phyloP scores from a whole-genome alignment of 495 filamentous ascomycete species.

The Clohesyomyces aquaticus region DNA sequence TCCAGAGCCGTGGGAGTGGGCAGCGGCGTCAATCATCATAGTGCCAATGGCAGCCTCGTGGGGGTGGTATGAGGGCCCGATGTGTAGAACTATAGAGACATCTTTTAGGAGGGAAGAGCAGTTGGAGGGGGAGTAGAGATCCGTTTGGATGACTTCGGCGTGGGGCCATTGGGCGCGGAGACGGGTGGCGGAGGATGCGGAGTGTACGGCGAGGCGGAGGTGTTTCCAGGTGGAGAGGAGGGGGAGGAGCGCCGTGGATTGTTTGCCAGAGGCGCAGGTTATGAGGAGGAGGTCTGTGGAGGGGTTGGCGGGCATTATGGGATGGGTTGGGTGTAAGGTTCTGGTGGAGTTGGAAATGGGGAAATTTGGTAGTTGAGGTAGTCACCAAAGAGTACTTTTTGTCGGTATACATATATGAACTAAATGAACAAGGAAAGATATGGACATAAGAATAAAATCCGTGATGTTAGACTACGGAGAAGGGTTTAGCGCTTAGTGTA shows the following conservation, averaged over 20 bases:
- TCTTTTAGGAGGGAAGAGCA: constrained; percentile 36
- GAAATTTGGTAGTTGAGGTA: not conserved
- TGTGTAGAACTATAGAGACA: constrained; percentile 37
- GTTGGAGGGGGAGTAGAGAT: constrained; percentile 37
- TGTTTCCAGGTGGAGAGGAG: constrained; percentile 40
- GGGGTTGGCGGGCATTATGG: constrained; percentile 1
- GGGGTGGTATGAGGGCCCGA: constrained; percentile 40
- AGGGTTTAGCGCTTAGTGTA: too few relatives aligned
- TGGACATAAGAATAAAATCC: too few relatives aligned
- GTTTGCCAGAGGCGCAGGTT: constrained; percentile 8
- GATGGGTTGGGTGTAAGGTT: not conserved
- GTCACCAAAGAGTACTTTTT: too few relatives aligned
- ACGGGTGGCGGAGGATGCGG: constrained; percentile 16
- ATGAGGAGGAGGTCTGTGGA: constrained; percentile 7
- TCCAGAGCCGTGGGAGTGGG: constrained; percentile 19
- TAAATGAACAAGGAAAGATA: too few relatives aligned
- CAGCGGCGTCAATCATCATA: constrained; percentile 46
- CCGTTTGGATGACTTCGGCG: constrained; percentile 40
- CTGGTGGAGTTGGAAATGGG: not conserved
- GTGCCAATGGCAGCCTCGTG: constrained; percentile 45
- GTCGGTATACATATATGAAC: too few relatives aligned
- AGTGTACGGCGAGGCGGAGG: constrained; percentile 43
- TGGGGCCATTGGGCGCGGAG: constrained; percentile 38
- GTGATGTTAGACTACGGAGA: too few relatives aligned
- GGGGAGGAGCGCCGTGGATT: constrained; percentile 36